phyloP scores from a whole-genome alignment of 106 monocot genomes.

The Iris macrosiphon region DNA sequence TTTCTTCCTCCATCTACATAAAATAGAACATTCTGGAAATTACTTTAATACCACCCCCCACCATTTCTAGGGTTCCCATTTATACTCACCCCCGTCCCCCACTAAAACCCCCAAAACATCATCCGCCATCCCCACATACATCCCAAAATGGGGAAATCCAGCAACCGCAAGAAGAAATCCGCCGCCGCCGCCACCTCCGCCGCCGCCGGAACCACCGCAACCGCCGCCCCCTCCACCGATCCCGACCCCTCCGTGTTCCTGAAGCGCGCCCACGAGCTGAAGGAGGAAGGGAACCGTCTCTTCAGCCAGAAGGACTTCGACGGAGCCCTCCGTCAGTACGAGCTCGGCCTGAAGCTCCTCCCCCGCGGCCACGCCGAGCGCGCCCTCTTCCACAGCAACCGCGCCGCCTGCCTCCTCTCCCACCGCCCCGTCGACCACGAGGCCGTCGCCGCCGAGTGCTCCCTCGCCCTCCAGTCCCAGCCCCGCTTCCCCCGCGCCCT shows the following conservation, averaged over 20 bases:
- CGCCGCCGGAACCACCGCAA: neutral
- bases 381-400: slow-evolving; percentile 93
- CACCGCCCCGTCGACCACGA: slow-evolving; percentile 80
- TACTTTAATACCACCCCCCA: too few species aligned
- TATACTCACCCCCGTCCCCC: too few species aligned
- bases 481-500: slow-evolving; percentile 85
- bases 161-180: slow-evolving; percentile 41
- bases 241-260: slow-evolving; percentile 28
- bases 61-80: too few species aligned
- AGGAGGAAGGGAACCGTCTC: slow-evolving; percentile 85
- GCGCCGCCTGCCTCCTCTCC: slow-evolving; percentile 92
- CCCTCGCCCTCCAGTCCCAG: slow-evolving; percentile 85
- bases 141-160: slow-evolving; percentile 51
- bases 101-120: too few species aligned
- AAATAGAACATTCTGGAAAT: too few species aligned
- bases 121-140: too few species aligned
- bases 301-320: slow-evolving; percentile 73
- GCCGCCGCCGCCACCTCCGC: neutral
- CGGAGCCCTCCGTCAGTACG: slow-evolving; percentile 67
- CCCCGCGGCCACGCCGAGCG: slow-evolving; percentile 78
- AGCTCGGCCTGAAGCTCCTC: slow-evolving; percentile 59
- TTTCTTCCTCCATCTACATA: too few species aligned
- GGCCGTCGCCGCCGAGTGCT: slow-evolving; percentile 83
- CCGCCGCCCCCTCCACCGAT: neutral
- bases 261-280: slow-evolving; percentile 79